These are phyloP conservation scores for Tetrapisispora arboricola DNA, from an alignment of 805 yeast genomes.

Conservation along the genomic window DNA sequence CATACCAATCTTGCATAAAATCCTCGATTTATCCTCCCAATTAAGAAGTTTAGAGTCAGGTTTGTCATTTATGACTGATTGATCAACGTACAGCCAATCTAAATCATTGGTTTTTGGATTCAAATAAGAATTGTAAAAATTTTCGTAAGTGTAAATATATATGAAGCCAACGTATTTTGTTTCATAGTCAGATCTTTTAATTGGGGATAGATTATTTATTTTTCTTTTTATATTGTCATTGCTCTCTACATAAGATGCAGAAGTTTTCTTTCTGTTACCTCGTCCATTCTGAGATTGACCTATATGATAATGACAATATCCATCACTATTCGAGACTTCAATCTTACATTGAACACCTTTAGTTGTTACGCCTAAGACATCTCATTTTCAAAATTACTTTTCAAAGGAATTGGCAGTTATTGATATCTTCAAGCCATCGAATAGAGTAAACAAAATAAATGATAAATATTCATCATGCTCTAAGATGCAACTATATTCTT, in stretches of 20 bases:
- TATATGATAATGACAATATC: not conserved
- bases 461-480: no score
- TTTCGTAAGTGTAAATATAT: slow-evolving; percentile 4
- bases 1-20: slow-evolving; percentile 26
- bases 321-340: not conserved
- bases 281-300: no score
- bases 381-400: not conserved
- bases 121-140: slow-evolving; percentile 4
- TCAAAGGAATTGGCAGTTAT: not conserved
- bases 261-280: no score
- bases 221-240: no score
- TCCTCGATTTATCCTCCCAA: slow-evolving; percentile 14
- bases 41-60: slow-evolving; percentile 2
- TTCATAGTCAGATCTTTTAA: not conserved
- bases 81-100: slow-evolving; percentile 1
- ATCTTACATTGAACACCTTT: slow-evolving; percentile 1
- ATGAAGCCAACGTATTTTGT: slow-evolving; percentile 1
- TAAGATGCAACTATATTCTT: no score
- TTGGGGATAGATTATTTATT: not conserved
- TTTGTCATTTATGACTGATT: not conserved
- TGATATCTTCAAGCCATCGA: no score
- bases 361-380: slow-evolving; percentile 4
- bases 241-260: not conserved
- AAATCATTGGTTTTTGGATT: not conserved
- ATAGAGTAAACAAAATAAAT: no score